Conservation (phyloP, 75 land plant species). For the Picea glauca region DNA sequence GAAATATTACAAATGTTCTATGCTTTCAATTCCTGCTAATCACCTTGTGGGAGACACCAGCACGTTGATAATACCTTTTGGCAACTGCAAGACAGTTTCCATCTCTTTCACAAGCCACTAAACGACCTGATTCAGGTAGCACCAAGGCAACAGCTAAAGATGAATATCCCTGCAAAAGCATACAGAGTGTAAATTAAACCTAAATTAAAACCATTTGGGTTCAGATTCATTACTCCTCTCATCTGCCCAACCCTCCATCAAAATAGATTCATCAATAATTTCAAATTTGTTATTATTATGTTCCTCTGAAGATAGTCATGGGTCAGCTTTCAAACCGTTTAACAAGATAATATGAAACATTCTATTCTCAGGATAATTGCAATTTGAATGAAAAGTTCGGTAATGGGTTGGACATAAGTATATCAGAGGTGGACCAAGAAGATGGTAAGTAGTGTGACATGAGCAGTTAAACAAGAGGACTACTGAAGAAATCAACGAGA, state of each 20-base stretch:
- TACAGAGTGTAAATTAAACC: background rate
- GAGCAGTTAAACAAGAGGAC: constrained; percentile 3
- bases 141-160: constrained; percentile 87
- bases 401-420: background rate
- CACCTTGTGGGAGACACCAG: constrained; percentile 93
- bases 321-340: background rate
- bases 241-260: too few relatives aligned
- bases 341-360: background rate
- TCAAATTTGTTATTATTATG: background rate
- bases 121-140: constrained; percentile 71
- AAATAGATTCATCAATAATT: too few relatives aligned
- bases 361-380: background rate
- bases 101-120: constrained; percentile 94
- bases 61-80: constrained; percentile 67
- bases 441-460: background rate
- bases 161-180: constrained; percentile 77
- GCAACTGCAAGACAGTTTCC: constrained; percentile 65
- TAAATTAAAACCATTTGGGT: too few relatives aligned
- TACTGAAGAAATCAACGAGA: background rate
- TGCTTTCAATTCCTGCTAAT: background rate
- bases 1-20: background rate
- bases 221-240: too few relatives aligned
- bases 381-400: background rate
- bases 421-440: background rate
- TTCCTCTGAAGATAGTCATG: background rate